Base-by-base conservation (phyloP, 495 filamentous ascomycete genomes). In the Clavariopsis aquatica region DNA sequence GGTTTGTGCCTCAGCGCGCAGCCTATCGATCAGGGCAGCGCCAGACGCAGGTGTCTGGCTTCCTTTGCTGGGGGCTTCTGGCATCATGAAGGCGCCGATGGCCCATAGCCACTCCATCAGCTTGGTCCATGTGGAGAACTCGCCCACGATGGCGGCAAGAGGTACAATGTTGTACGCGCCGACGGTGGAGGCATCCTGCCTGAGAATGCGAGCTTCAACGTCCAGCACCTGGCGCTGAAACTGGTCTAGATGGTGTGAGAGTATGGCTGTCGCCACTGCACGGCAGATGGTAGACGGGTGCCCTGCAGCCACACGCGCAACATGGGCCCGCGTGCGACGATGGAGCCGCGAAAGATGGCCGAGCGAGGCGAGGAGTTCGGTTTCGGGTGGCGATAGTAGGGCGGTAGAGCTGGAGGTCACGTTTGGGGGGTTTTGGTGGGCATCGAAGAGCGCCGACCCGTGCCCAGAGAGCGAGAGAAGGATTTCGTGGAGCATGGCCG, bases 111-210 rank as follows among this genome's bases (percentile, higher is more conserved):
- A 98, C 71, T 92, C 85, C 79, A 98, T 79, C 36, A 87, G 80
- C 61, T 91, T 79, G 38, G 82, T 89, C 94, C 94, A 97, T 23
- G 83, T 88, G 3, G 88, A 83, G 65, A 98, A 96, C 73, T 93
- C 87, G 9, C 81, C 82, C 6, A 96, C 87, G 9, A 98, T 81
- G 5, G 85, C 88, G 12, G 94, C 93, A 43, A 98, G 76, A 0
- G 94, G 93, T 17, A 97, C 94, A 64, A 96, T 94, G 52, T 92
- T 86, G 69, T 96, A 96, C 2, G 89, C 92, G 43, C 92, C 93
- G 2, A 96, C 92, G 67, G 89, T 83, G 20, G 77, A 82, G 36
- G 83, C 80, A 74, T 95, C 89, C 69, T 84, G 83, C 24, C 81
- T 77, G 53, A 97, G 78, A 43, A 98, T 88, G 8, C 80, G 81